Conservation (phyloP, 164 flowering plant species). For the Vitis rotundifolia region DNA sequence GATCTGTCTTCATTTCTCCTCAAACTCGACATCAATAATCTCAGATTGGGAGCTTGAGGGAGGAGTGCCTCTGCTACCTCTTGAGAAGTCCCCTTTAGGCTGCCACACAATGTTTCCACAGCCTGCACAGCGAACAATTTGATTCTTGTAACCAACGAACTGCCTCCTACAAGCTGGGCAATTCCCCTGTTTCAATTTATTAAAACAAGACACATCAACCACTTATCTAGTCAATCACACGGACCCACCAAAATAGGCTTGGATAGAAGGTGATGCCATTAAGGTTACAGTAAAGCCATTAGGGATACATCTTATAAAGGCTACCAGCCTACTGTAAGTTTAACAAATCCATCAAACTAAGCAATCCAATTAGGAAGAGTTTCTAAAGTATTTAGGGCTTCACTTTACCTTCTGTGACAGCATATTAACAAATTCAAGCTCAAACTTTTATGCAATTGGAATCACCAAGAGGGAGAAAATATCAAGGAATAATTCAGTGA, state of each 20-base stretch:
- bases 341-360: too few species aligned
- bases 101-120: slow-evolving; percentile 95
- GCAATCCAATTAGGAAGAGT: too few species aligned
- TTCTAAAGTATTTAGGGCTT: too few species aligned
- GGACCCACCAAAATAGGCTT: neutral
- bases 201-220: neutral
- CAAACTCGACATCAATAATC: slow-evolving; percentile 86
- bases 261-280: too few species aligned
- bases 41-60: slow-evolving; percentile 53
- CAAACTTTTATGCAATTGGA: too few species aligned
- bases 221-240: neutral
- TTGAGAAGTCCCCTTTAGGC: slow-evolving; percentile 58
- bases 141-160: slow-evolving; percentile 69
- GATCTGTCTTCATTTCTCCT: slow-evolving; percentile 57
- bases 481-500: too few species aligned
- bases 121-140: slow-evolving; percentile 59
- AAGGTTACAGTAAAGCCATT: neutral
- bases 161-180: slow-evolving; percentile 85
- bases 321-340: too few species aligned
- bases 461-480: too few species aligned
- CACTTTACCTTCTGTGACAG: too few species aligned
- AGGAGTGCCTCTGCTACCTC: slow-evolving; percentile 31
- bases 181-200: slow-evolving; percentile 54
- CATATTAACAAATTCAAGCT: too few species aligned
- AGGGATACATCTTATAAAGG: too few species aligned